Evolutionary conservation across 2,329 filamentous ascomycete genomes (phyloP).

Genomic region (Fusarium anthophilum): DNA sequence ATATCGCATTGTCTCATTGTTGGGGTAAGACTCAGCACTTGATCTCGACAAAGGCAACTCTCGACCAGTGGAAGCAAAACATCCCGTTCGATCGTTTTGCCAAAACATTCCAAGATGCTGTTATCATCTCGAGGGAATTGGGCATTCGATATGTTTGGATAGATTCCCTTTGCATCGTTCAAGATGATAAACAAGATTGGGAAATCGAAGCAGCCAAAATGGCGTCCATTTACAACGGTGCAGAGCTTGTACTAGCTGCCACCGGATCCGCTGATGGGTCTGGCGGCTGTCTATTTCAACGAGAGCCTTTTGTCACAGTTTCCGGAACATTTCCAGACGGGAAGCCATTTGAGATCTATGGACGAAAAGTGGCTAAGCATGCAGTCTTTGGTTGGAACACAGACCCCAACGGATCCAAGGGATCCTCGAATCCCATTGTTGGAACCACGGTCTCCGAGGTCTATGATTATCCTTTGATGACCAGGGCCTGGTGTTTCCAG

Average conservation of each 20-base stretch:
- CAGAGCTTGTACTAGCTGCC: slow-evolving; percentile 40
- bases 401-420: neutral
- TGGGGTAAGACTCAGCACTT: slow-evolving; percentile 32
- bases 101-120: slow-evolving; percentile 34
- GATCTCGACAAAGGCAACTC: slow-evolving; percentile 7
- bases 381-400: slow-evolving; percentile 24
- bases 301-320: slow-evolving; percentile 19
- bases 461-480: slow-evolving; percentile 29
- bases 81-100: slow-evolving; percentile 28
- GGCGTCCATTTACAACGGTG: slow-evolving; percentile 40
- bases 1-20: slow-evolving; percentile 38
- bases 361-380: slow-evolving; percentile 14
- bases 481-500: slow-evolving; percentile 45
- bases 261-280: slow-evolving; percentile 28
- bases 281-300: slow-evolving; percentile 34
- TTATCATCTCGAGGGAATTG: slow-evolving; percentile 26
- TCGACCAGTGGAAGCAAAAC: slow-evolving; percentile 28
- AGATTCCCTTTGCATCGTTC: slow-evolving; percentile 42
- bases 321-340: slow-evolving; percentile 16
- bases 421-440: slow-evolving; percentile 5
- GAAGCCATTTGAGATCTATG: slow-evolving; percentile 26
- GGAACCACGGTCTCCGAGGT: neutral
- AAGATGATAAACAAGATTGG: slow-evolving; percentile 41
- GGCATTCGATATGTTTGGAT: slow-evolving; percentile 42
- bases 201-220: slow-evolving; percentile 42